A percentile compares a stretch with the other conserved stretches of the same genome.
These are phyloP conservation scores for Citrus cavaleriei DNA, from an alignment of 345 rosid genomes.

Conservation along the genomic window DNA sequence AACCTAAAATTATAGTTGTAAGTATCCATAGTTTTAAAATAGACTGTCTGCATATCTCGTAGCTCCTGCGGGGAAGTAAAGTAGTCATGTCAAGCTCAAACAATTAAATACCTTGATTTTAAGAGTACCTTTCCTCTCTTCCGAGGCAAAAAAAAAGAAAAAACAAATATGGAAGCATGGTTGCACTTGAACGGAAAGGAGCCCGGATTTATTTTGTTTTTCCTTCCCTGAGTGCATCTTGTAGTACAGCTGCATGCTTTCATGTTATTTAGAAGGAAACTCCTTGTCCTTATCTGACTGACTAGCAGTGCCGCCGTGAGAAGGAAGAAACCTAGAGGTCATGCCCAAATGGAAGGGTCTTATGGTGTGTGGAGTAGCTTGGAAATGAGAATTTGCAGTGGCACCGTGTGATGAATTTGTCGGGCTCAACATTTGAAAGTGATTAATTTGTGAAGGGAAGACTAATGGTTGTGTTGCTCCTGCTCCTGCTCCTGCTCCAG, in stretches of 20 bases:
- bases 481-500: background rate
- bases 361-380: conserved; percentile 12
- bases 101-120: background rate
- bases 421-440: conserved; percentile 46
- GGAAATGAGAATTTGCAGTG: conserved; percentile 9
- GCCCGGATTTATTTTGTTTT: background rate
- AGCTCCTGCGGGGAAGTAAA: background rate
- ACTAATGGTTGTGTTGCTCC: conserved; percentile 33
- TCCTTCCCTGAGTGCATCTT: background rate
- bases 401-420: conserved; percentile 27
- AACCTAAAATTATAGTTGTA: conserved; percentile 9
- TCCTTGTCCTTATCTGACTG: conserved; percentile 22
- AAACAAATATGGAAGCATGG: background rate
- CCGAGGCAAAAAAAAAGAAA: background rate
- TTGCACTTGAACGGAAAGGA: background rate
- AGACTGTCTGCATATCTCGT: background rate
- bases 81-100: background rate
- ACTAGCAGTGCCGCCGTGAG: conserved; percentile 19
- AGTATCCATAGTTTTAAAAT: background rate
- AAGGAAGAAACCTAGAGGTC: conserved; percentile 28
- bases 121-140: conserved; percentile 18
- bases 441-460: conserved; percentile 43
- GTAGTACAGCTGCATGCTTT: background rate
- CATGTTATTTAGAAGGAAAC: conserved; percentile 25
- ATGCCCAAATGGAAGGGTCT: conserved; percentile 28